Evolutionary conservation across 108 stramenopile genomes (phyloP).

Genomic region (Nannochloropsis gaditana): DNA sequence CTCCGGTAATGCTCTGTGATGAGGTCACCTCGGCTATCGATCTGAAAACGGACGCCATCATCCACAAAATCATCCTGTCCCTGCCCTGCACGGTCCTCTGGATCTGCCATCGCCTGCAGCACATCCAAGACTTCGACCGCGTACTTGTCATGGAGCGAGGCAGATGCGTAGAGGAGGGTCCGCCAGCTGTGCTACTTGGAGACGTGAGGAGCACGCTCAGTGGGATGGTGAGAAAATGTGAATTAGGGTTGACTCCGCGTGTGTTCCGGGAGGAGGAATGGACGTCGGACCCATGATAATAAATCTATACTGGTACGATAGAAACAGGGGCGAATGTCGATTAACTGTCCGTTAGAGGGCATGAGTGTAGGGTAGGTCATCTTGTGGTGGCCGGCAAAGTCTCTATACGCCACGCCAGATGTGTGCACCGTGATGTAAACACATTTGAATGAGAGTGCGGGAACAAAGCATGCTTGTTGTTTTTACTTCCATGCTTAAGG

Average conservation of each 20-base stretch:
- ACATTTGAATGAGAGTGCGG: too few species aligned
- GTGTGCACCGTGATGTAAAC: too few species aligned
- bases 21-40: slow-evolving; percentile 45
- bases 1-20: slow-evolving; percentile 40
- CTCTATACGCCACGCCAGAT: too few species aligned
- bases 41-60: background rate
- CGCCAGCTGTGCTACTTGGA: slow-evolving; percentile 2
- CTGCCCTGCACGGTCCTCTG: background rate
- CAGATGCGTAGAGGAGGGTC: background rate
- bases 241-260: slow-evolving; percentile 14
- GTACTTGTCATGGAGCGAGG: background rate
- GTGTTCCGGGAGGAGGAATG: background rate
- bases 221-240: background rate
- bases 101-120: background rate
- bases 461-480: too few species aligned
- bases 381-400: too few species aligned
- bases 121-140: slow-evolving; percentile 12
- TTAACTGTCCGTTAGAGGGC: too few species aligned
- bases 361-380: too few species aligned
- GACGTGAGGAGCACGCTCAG: background rate
- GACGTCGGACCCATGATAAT: too few species aligned
- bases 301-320: too few species aligned
- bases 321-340: too few species aligned
- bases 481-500: too few species aligned
- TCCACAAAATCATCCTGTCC: background rate